phyloP scores from a whole-genome alignment of 225 moss, liverwort and hornwort genomes.

The Pseudoscleropodium purum region DNA sequence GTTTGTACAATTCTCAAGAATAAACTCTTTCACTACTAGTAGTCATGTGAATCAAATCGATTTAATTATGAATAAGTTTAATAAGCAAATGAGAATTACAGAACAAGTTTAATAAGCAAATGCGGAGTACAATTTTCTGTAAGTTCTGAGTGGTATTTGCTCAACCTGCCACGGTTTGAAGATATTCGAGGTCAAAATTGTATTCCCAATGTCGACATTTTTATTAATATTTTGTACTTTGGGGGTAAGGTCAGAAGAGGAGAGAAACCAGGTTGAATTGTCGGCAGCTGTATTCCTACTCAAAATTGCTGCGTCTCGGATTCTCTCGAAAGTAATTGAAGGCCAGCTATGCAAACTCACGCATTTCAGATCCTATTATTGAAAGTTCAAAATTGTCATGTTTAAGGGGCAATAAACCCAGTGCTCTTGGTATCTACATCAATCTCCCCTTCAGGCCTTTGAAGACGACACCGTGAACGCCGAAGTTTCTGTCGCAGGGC shows the following conservation, averaged over 20 bases:
- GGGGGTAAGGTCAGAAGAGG: background rate
- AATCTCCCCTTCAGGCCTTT: conserved; percentile 24
- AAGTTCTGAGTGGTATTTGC: background rate
- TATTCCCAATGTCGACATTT: background rate
- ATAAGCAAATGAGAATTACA: background rate
- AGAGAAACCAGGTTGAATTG: background rate
- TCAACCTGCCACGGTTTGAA: background rate
- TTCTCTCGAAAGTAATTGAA: background rate
- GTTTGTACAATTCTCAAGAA: background rate
- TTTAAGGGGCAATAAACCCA: background rate
- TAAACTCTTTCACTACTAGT: background rate
- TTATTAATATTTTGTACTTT: no score
- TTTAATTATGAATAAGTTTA: background rate
- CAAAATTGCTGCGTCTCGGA: background rate
- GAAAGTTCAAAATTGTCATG: background rate
- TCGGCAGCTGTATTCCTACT: background rate
- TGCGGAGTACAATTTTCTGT: background rate
- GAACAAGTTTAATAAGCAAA: background rate
- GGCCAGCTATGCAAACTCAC: background rate
- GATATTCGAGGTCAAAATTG: background rate
- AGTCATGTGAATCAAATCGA: background rate
- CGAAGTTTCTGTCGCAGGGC: conserved; percentile 43
- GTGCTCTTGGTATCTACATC: background rate
- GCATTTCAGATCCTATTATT: background rate
- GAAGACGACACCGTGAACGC: conserved; percentile 36